Evolutionary conservation across 192 early-diverging fungal genomes (phyloP), one percentile per base, ranked within the genome.

Genomic region (Backusella luteola): DNA sequence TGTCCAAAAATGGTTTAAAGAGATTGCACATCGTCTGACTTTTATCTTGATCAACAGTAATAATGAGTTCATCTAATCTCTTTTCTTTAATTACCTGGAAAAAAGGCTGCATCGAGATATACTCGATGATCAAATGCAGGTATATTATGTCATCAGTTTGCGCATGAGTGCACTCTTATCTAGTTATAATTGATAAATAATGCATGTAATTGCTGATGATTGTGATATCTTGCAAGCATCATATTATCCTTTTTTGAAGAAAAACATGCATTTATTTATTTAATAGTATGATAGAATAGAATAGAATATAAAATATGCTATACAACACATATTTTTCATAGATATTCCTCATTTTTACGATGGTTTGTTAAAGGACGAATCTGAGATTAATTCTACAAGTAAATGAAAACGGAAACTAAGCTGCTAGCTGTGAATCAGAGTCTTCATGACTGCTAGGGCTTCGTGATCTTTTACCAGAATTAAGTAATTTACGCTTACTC

Each of bases 401-500:
- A 39, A 12, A 39, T 39, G 38, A 39, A 29, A 12, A 59, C 1
- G 7, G 11, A 39, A 39, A 63, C n/a, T 63, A 63, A 14, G 26
- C 12, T 23, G 56, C 23, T 63, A 29, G 26, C 26, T 63, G 56
- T 23, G 68, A 69, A 69, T 69, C 68, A n/a, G 35, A 69, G 19
- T 69, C 70, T 46, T 71, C 70, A 12, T 63, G 56, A 0, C 32
- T 42, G n/a, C 70, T 49, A 32, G 29, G 36, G 26, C 39, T 49
- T 42, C 70, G 21, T 49, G 39, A 49, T 34, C 44, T 49, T 29
- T 44, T 71, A 44, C 29, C 70, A 32, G 26, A 39, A 32, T 41
- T 71, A 32, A 71, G 26, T 49, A 71, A 49, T 32, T 41, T 71
- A 32, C 70, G 70, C 14, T 71, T 71, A 14, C 32, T 71, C 12